A percentile compares a stretch with the other conserved stretches of the same genome.
Evolutionary conservation across 148 eudicot species (phyloP).

Genomic region (Pharnaceum exiguum): DNA sequence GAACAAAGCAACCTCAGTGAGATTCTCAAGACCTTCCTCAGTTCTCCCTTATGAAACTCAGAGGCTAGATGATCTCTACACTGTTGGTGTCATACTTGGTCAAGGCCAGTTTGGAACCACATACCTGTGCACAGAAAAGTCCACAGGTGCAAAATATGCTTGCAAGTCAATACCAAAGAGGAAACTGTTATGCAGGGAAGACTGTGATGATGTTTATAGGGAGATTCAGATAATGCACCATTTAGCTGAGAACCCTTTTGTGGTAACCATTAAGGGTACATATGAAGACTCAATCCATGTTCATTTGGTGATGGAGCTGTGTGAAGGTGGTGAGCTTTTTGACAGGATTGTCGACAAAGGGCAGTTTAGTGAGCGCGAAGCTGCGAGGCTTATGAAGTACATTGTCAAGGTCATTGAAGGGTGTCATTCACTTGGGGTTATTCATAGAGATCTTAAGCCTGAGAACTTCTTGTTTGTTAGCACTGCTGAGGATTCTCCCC

Average conservation of each 20-base stretch:
- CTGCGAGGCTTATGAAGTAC: slow-evolving; percentile 55
- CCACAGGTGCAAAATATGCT: slow-evolving; percentile 45
- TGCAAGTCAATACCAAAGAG: slow-evolving; percentile 64
- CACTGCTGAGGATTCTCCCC: slow-evolving; percentile 48
- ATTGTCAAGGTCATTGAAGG: slow-evolving; percentile 57
- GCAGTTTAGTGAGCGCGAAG: slow-evolving; percentile 61
- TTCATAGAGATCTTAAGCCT: slow-evolving; percentile 77
- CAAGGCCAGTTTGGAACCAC: slow-evolving; percentile 75
- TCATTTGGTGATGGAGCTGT: slow-evolving; percentile 71
- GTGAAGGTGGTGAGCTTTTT: slow-evolving; percentile 67
- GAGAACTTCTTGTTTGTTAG: slow-evolving; percentile 62
- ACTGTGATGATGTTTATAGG: slow-evolving; percentile 58
- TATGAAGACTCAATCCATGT: slow-evolving; percentile 51
- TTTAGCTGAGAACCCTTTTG: slow-evolving; percentile 39
- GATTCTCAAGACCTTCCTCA: slow-evolving; percentile 34
- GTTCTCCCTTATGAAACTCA: slow-evolving; percentile 45
- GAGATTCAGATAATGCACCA: slow-evolving; percentile 82
- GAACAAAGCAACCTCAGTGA: slow-evolving; percentile 30
- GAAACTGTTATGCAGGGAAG: slow-evolving; percentile 56
- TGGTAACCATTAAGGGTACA: slow-evolving; percentile 54
- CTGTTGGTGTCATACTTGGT: slow-evolving; percentile 45
- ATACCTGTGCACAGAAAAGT: slow-evolving; percentile 44
- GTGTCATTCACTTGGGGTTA: slow-evolving; percentile 71
- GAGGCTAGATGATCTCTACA: slow-evolving; percentile 33
- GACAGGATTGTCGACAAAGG: slow-evolving; percentile 64